Percentiles rank a stretch among this genome's conserved stretches.
phyloP scores from a whole-genome alignment of 2,329 filamentous ascomycete species.

The Aspergillus ochraceus region DNA sequence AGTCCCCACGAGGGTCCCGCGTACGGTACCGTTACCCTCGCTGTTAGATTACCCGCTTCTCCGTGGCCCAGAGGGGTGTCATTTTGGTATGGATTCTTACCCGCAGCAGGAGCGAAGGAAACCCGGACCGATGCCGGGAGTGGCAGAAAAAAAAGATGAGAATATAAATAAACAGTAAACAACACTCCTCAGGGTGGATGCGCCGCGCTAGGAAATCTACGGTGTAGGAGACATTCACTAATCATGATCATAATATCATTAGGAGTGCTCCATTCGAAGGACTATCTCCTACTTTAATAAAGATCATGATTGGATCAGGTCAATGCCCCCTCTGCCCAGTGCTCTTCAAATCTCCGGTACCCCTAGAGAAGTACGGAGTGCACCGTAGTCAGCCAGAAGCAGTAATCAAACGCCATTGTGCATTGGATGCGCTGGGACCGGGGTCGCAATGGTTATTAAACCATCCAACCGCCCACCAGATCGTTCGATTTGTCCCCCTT shows the following conservation, averaged over 20 bases:
- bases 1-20: neutral
- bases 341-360: slow-evolving; percentile 11
- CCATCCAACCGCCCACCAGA: too few relatives aligned
- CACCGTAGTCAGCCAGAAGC: neutral
- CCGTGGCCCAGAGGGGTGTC: too few relatives aligned
- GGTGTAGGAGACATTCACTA: slow-evolving; percentile 4
- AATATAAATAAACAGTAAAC: slow-evolving; percentile 3
- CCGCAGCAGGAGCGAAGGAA: neutral
- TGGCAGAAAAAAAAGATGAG: slow-evolving; percentile 3
- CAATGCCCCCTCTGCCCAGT: neutral
- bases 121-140: neutral
- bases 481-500: too few relatives aligned
- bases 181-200: slow-evolving; percentile 6
- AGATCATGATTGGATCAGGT: too few relatives aligned
- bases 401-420: neutral
- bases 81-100: too few relatives aligned
- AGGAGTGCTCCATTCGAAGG: too few relatives aligned
- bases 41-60: too few relatives aligned
- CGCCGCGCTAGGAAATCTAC: slow-evolving; percentile 9
- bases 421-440: neutral
- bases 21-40: too few relatives aligned
- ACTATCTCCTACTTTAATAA: too few relatives aligned
- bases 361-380: neutral
- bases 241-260: neutral
- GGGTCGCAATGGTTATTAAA: too few relatives aligned